phyloP scores from a whole-genome alignment of 208 protist genomes.

The Herpetomonas samuelpessoai region DNA sequence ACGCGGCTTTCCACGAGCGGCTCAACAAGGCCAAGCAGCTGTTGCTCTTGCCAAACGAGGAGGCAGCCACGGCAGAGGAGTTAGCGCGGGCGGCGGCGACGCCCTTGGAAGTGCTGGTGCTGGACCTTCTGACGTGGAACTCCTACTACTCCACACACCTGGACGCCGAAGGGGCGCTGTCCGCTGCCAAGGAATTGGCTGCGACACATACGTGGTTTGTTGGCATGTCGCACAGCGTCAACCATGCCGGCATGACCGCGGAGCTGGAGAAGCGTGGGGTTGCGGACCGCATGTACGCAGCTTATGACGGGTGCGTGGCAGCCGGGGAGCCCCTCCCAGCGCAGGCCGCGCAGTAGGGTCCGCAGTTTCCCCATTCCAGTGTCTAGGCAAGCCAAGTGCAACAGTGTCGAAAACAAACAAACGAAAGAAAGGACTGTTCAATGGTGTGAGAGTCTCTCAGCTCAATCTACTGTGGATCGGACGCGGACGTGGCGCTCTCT shows the following conservation, averaged over 20 bases:
- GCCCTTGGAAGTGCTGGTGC: slow-evolving; percentile 30
- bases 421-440: too few species aligned
- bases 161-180: slow-evolving; percentile 27
- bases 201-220: slow-evolving; percentile 54
- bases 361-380: too few species aligned
- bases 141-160: slow-evolving; percentile 44
- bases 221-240: slow-evolving; percentile 49
- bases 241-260: slow-evolving; percentile 30
- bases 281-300: slow-evolving; percentile 31
- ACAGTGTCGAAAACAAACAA: too few species aligned
- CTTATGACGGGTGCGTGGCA: slow-evolving; percentile 56
- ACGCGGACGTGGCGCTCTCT: too few species aligned
- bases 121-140: slow-evolving; percentile 46
- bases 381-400: too few species aligned
- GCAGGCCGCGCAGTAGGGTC: too few species aligned
- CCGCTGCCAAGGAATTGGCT: slow-evolving; percentile 21
- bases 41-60: slow-evolving; percentile 4
- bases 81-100: not conserved
- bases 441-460: too few species aligned
- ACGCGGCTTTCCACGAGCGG: slow-evolving; percentile 18
- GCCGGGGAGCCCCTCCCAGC: slow-evolving; percentile 13
- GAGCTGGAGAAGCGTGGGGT: slow-evolving; percentile 21
- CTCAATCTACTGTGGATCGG: too few species aligned
- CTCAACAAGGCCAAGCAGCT: slow-evolving; percentile 22
- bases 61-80: not conserved